phyloP scores from a whole-genome alignment of 805 yeast genomes.

The Kodamaea hsintzibuensis region DNA sequence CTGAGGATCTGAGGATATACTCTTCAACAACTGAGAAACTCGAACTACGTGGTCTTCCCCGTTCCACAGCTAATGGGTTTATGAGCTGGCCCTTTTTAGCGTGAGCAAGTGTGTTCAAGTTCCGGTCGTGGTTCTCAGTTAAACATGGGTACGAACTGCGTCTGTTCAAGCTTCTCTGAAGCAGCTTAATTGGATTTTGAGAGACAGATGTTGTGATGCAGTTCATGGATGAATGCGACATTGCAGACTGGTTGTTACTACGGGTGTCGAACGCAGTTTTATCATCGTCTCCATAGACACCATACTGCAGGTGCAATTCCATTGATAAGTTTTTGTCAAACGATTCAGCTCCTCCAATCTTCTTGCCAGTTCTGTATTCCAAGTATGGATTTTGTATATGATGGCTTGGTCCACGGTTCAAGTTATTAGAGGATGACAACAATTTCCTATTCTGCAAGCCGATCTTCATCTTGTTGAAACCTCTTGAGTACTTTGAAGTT shows the following conservation, averaged over 20 bases:
- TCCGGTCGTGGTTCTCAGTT: constrained; percentile 16
- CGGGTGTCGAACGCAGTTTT: neutral
- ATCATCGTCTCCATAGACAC: neutral
- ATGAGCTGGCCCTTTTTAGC: constrained; percentile 10
- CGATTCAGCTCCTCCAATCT: neutral
- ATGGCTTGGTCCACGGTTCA: neutral
- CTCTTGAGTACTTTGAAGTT: constrained; percentile 30
- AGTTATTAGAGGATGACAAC: constrained; percentile 1
- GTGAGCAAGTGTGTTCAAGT: constrained; percentile 23
- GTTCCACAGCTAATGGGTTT: constrained; percentile 8
- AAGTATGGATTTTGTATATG: neutral
- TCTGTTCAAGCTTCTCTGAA: constrained; percentile 25
- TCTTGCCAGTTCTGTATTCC: neutral
- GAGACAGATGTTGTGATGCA: neutral
- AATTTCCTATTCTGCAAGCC: constrained; percentile 29
- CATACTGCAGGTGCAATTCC: constrained; percentile 5
- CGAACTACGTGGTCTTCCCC: constrained; percentile 15
- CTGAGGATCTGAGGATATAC: constrained; percentile 1
- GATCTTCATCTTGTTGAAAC: constrained; percentile 36
- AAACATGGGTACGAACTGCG: constrained; percentile 36
- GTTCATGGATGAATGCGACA: constrained; percentile 5
- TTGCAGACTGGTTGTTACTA: neutral
- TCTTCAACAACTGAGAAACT: constrained; percentile 29
- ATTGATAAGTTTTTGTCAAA: neutral
- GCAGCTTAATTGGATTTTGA: constrained; percentile 11